Base-by-base conservation (phyloP, 1,284 basidiomycete species). In the Ceratobasidium sp. region DNA sequence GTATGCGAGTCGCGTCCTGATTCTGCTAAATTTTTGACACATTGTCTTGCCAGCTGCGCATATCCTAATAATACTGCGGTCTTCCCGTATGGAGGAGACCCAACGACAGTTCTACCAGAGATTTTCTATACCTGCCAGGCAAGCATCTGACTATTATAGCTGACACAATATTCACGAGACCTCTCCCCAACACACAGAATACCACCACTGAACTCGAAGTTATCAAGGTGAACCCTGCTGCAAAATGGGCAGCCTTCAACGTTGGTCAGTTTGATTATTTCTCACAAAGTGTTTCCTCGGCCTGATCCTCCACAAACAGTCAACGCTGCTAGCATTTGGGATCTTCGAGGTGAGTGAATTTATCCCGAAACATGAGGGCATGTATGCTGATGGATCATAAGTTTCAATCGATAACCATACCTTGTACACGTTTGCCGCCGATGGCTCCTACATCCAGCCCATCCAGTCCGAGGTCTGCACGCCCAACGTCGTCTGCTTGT, bases 371-470 rank as follows among this genome's bases (percentile, higher is more conserved):
- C 6, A 19, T 27, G 5, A 29, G 19, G n/a, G n/a, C n/a, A n/a
- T 41, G 19, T 14, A 14, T 24, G 24, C 27, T 63, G 22, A 46
- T 14, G 16, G 2, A 13, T 11, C 1, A 4, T 41, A 4, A 74
- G 75, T 76, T 19, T 74, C 71, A 22, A 74, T 76, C 48, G 75
- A 74, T 27, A 68, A 73, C 27, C 75, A 76, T 41, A 58, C 59
- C 2, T 39, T 76, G 27, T 76, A 65, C 27, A 65, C 72, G 14
- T 76, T 54, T 31, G 69, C 75, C 11, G 75, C 75, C 11, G 75
- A 76, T 59, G 75, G 75, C 9, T 64, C 73, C 14, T 76, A 65
- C 22, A 72, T 74, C 51, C 29, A 68, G 27, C 65, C 71, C 6
- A 72, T 74, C 7, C 37, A 65, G 41, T 72, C 72, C 19, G 75